Conservation (phyloP, 2,329 filamentous ascomycete species). For the Alternaria rosae region DNA sequence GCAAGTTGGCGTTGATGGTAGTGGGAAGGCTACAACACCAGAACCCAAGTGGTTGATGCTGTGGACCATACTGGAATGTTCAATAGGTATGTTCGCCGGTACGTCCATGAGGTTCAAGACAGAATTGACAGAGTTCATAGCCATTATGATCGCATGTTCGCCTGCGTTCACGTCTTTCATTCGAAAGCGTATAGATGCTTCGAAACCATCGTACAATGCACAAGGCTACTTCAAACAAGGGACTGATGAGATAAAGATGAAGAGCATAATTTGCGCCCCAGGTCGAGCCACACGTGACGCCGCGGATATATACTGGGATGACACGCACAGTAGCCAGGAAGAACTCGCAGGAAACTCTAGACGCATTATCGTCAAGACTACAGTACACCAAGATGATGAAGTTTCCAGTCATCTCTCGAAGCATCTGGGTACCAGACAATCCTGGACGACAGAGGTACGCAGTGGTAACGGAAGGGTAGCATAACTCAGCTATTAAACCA, state of each 20-base stretch:
- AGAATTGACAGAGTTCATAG: slow-evolving; percentile 6
- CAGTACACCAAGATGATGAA: slow-evolving; percentile 9
- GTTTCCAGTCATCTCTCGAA: neutral
- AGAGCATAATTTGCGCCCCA: slow-evolving; percentile 8
- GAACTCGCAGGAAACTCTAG: slow-evolving; percentile 12
- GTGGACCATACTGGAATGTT: slow-evolving; percentile 46
- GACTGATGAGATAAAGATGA: slow-evolving; percentile 13
- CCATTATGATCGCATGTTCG: slow-evolving; percentile 24
- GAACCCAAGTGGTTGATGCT: slow-evolving; percentile 45
- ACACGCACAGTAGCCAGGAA: slow-evolving; percentile 22
- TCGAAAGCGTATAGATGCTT: slow-evolving; percentile 10
- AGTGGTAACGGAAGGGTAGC: no score
- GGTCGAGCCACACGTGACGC: neutral
- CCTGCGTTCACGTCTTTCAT: slow-evolving; percentile 16
- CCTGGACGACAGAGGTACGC: neutral
- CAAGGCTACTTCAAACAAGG: slow-evolving; percentile 16
- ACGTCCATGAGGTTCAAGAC: no score
- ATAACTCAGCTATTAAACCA: slow-evolving; percentile 28
- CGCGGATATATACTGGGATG: slow-evolving; percentile 7
- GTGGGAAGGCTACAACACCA: slow-evolving; percentile 28
- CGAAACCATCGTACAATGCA: slow-evolving; percentile 13
- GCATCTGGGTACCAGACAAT: neutral
- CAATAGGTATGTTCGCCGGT: slow-evolving; percentile 33
- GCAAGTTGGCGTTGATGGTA: slow-evolving; percentile 37
- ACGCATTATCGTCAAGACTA: slow-evolving; percentile 16